Base-by-base conservation (phyloP, 352 stramenopile genomes). In the Elongisporangium anandrum region DNA sequence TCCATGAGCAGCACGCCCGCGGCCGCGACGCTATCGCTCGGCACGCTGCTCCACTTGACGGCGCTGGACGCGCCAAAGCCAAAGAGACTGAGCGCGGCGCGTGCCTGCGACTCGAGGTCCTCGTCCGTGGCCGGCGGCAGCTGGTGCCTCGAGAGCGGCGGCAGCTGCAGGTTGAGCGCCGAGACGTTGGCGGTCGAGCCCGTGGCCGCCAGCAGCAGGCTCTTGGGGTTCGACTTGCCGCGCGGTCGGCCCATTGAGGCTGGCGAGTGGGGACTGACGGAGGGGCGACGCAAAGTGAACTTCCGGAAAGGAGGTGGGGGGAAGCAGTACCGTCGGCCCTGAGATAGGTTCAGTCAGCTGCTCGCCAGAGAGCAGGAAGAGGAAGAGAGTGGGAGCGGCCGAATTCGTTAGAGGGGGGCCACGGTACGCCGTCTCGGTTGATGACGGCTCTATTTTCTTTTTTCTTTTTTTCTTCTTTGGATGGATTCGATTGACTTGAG, bases 61-160 rank as follows among this genome's bases (percentile, higher is more conserved):
- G 78, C 79, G 59, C 83, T 69, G 50, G 63, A 49, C 9, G 69
- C 66, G 38, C 81, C 83, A 56, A 92, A 92, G 65, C 83, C 73
- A 55, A 92, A 92, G 60, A 90, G 83, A 20, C 64, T 75, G 56
- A 92, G 72, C 22, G 75, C 77, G 12, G 81, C 67, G 29, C 83
- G 80, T 50, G 83, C 81, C 59, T 90, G 75, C 29, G 65, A 70
- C 63, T 88, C 76, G 5, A 88, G 67, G 53, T 90, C 77, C 49
- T 90, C 76, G 34, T 86, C 77, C 2, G 81, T 63, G 22, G 65
- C 50, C 2, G 52, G 55, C 13, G 73, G 55, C 23, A 85, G 53
- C 22, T 59, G 53, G 3, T 60, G 54, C 23, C 61, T 73, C 16
- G 67, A 61, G 19, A 84, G 63, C 50, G 64, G 73, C 24, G 68